Conservation (phyloP, 805 yeast species). For the Schwanniomyces vanrijiae region DNA sequence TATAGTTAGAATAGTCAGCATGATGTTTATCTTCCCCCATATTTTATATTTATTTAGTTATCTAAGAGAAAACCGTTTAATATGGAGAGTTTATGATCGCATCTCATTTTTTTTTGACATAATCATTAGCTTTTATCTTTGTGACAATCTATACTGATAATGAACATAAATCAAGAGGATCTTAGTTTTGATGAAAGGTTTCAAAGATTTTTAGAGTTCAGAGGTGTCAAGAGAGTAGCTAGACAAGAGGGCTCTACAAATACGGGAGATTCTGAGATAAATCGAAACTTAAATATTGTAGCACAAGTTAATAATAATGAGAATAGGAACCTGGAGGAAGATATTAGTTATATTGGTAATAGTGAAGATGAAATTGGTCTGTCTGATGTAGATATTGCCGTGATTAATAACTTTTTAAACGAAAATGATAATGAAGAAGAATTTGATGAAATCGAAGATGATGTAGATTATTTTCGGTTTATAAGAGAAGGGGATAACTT, state of each 20-base stretch:
- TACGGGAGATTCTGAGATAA: not conserved
- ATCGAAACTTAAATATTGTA: conserved; percentile 1
- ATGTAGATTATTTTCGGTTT: conserved; percentile 17
- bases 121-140: not conserved
- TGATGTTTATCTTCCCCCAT: conserved; percentile 41
- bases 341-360: not conserved
- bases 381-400: not conserved
- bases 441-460: conserved; percentile 36
- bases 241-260: not conserved
- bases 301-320: conserved; percentile 3
- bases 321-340: not conserved
- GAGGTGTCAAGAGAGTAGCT: conserved; percentile 9
- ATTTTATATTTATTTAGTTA: not conserved
- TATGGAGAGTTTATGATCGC: not conserved
- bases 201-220: conserved; percentile 7
- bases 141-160: not conserved
- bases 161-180: not conserved
- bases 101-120: not conserved
- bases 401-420: not conserved
- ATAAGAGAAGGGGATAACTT: conserved; percentile 14
- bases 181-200: not conserved
- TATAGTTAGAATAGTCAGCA: conserved; percentile 71
- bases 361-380: not conserved
- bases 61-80: not conserved
- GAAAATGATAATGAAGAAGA: conserved; percentile 12